Base-by-base conservation (phyloP, 2,329 filamentous ascomycete species). In the Xylariales sp. region DNA sequence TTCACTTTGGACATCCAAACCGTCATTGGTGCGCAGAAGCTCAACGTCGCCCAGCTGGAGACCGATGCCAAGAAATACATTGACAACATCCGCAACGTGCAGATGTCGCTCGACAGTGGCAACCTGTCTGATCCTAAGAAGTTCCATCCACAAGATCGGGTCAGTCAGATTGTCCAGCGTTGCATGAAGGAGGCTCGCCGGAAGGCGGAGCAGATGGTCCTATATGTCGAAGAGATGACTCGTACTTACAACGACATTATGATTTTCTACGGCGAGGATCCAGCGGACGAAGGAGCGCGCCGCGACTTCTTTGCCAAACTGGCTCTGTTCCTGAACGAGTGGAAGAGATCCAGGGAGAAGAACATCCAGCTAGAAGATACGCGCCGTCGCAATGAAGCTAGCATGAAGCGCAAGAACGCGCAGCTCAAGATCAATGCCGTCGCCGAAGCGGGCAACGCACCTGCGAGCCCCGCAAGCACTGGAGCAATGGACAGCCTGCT, bases 91-190 rank as follows among this genome's bases (percentile, higher is more conserved):
- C 86, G 85, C 61, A 96, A 95, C 56, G 81, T 97, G 20, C 93
- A 98, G 62, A 81, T 79, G 63, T 94, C 88, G 17, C 76, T 98
- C 35, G 93, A 98, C 63, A 85, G 83, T 23, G 93, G 93, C 52
- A 97, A 95, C 60, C 70, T 98, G 46, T 95, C 88, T 57, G 93
- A 98, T 57, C 85, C 91, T 30, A 96, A 93, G 72, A 94, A 91
- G 54, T 98, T 98, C 73, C 93, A 98, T 57, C 91, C 93, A 14
- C 88, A 97, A 63, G 93, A 98, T 61, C 87, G 93, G 43, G 90
- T 97, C 29, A 85, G 84, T 45, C 87, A 94, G 63, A 76, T 97
- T 23, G 90, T 95, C 39, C 88, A 95, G 63, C 77, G 91, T 36
- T 83, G 78, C 48, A 97, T 98, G 91, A 97, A 96, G 69, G 93